A percentile compares a stretch with the other conserved stretches of the same genome.
These are phyloP conservation scores for bread wheat (Triticum aestivum) DNA, from an alignment of 176 grass and related monocot species.

Conservation along the genomic window DNA sequence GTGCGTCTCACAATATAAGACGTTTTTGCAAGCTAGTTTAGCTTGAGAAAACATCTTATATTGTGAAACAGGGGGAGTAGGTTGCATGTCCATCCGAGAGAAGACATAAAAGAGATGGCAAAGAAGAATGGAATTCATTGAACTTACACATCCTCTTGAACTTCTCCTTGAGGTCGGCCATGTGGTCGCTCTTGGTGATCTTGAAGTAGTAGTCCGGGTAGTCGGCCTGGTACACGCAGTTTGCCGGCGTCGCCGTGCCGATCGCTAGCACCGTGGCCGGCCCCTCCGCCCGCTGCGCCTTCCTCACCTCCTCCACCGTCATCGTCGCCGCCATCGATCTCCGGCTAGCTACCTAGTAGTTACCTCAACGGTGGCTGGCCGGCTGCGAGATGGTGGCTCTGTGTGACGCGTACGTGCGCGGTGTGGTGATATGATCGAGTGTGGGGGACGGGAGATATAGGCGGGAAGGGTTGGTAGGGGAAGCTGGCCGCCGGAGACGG, in stretches of 20 bases:
- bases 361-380: no score
- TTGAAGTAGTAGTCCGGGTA: slow-evolving; percentile 72
- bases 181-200: slow-evolving; percentile 2
- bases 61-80: no score
- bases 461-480: neutral
- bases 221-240: slow-evolving; percentile 44
- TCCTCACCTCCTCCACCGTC: slow-evolving; percentile 67
- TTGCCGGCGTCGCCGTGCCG: slow-evolving; percentile 73
- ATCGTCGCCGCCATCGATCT: slow-evolving; percentile 19
- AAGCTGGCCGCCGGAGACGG: neutral
- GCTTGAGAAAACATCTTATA: no score
- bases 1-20: no score
- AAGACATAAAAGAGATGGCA: neutral
- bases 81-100: no score
- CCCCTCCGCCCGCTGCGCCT: neutral
- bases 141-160: neutral
- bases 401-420: neutral
- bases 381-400: neutral
- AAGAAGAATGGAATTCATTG: slow-evolving; percentile 18
- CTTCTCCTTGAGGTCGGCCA: neutral
- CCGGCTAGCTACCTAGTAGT: neutral
- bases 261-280: slow-evolving; percentile 15
- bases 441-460: neutral
- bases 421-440: neutral
- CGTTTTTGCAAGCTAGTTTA: no score